Conservation (phyloP, 495 filamentous ascomycete species). For the Neurospora africana region DNA sequence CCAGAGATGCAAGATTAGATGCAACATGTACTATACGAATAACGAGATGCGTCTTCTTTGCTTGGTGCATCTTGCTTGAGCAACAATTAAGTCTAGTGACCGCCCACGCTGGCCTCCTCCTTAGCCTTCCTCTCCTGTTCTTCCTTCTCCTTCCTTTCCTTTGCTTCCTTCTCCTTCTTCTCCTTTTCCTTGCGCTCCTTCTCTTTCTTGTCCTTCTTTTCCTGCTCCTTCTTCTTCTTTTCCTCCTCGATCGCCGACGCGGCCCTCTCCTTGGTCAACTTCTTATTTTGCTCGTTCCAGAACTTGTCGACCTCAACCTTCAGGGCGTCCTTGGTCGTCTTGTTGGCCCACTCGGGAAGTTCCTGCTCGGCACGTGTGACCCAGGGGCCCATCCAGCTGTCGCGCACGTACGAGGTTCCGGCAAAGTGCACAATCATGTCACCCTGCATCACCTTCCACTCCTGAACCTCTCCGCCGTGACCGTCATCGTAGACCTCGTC, state of each 20-base stretch:
- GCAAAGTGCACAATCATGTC: slow-evolving; percentile 19
- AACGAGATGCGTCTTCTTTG: background rate
- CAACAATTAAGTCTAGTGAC: background rate
- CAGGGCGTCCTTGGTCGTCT: slow-evolving; percentile 5
- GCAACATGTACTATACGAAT: background rate
- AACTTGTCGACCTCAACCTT: slow-evolving; percentile 7
- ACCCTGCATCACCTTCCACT: slow-evolving; percentile 22
- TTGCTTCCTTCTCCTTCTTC: slow-evolving; percentile 1
- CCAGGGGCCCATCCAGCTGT: slow-evolving; percentile 22
- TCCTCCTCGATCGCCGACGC: slow-evolving; percentile 3
- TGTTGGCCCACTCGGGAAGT: slow-evolving; percentile 16
- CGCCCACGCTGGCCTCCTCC: background rate
- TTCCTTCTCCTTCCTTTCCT: slow-evolving; percentile 3
- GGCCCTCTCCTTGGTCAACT: slow-evolving; percentile 1
- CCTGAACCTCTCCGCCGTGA: slow-evolving; percentile 6
- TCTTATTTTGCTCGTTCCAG: slow-evolving; percentile 4
- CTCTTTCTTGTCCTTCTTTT: slow-evolving; percentile 4
- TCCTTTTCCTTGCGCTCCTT: slow-evolving; percentile 5
- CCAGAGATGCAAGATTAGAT: background rate
- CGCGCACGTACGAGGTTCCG: slow-evolving; percentile 12
- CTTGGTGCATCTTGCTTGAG: background rate
- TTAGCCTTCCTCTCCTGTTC: slow-evolving; percentile 4
- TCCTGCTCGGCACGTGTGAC: slow-evolving; percentile 10
- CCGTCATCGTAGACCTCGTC: slow-evolving; percentile 13
- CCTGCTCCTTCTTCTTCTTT: background rate